Evolutionary conservation across 345 rosid species (phyloP), one percentile per base, ranked within the genome.

Genomic region (Cardamine chenopodiifolia): DNA sequence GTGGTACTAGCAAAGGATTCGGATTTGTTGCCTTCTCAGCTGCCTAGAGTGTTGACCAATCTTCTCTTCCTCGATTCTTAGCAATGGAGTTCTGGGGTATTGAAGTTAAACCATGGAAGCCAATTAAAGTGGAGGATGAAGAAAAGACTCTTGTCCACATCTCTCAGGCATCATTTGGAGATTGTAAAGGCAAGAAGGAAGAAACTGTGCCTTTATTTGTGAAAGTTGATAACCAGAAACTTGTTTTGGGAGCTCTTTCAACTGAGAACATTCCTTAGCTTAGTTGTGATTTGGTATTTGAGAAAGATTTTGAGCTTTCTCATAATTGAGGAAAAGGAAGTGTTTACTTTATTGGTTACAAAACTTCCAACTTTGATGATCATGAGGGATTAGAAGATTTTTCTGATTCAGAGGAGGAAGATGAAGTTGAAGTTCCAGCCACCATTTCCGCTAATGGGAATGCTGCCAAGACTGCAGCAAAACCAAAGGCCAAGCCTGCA

Each of bases 41-140:
- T 74, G 86, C 92, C 92, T 62, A 84, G 85, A 85, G 99, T 96
- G 81, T n/a, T n/a, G n/a, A n/a, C n/a, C n/a, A n/a, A n/a, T n/a
- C n/a, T n/a, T n/a, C n/a, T n/a, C n/a, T n/a, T n/a, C n/a, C n/a
- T n/a, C n/a, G n/a, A n/a, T n/a, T n/a, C n/a, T n/a, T n/a, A n/a
- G n/a, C n/a, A n/a, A n/a, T n/a, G n/a, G n/a, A n/a, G n/a, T n/a
- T n/a, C n/a, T n/a, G n/a, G n/a, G n/a, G n/a, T n/a, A n/a, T n/a
- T n/a, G n/a, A n/a, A n/a, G n/a, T n/a, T n/a, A n/a, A n/a, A n/a
- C n/a, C n/a, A n/a, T n/a, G n/a, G n/a, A n/a, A n/a, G n/a, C n/a
- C n/a, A n/a, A n/a, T n/a, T n/a, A n/a, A n/a, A n/a, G n/a, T n/a
- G n/a, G n/a, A n/a, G n/a, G n/a, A n/a, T n/a, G n/a, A n/a, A n/a